Evolutionary conservation across 805 yeast species (phyloP).

Genomic region (Saccharomycopsis oosterbeekiorum): DNA sequence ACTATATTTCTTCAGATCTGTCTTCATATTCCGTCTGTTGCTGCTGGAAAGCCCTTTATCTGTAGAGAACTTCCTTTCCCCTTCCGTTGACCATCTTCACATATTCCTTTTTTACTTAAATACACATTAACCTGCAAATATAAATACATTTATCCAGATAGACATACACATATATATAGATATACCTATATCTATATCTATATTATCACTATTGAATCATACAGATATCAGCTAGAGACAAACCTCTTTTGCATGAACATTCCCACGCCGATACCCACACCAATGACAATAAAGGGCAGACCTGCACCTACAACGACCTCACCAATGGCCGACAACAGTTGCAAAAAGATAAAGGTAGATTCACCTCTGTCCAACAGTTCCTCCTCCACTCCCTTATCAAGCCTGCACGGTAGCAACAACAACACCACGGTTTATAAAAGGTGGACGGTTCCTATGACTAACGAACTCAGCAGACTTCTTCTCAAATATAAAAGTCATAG

Average conservation of each 20-base stretch:
- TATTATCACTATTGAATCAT: too few relatives aligned
- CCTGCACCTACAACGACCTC: neutral
- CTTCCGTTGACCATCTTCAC: too few relatives aligned
- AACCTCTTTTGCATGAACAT: neutral
- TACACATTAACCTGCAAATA: too few relatives aligned
- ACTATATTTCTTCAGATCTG: too few relatives aligned
- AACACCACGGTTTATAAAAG: constrained; percentile 14
- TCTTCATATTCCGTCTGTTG: too few relatives aligned
- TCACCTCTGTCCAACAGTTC: neutral
- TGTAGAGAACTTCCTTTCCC: too few relatives aligned
- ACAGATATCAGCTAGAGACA: too few relatives aligned
- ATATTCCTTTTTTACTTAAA: too few relatives aligned
- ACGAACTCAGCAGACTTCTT: constrained; percentile 15
- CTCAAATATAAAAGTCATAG: constrained; percentile 12
- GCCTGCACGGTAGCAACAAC: neutral
- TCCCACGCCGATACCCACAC: neutral
- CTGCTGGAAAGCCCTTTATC: too few relatives aligned
- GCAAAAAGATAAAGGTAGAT: neutral
- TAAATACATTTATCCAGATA: too few relatives aligned
- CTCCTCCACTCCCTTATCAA: neutral
- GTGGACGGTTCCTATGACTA: constrained; percentile 19
- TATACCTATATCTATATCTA: too few relatives aligned
- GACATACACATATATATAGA: too few relatives aligned
- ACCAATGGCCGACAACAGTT: neutral
- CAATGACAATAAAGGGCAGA: neutral